These are phyloP conservation scores for Sanghuangporus weigelae DNA, from an alignment of 1,284 basidiomycete species.

Conservation along the genomic window DNA sequence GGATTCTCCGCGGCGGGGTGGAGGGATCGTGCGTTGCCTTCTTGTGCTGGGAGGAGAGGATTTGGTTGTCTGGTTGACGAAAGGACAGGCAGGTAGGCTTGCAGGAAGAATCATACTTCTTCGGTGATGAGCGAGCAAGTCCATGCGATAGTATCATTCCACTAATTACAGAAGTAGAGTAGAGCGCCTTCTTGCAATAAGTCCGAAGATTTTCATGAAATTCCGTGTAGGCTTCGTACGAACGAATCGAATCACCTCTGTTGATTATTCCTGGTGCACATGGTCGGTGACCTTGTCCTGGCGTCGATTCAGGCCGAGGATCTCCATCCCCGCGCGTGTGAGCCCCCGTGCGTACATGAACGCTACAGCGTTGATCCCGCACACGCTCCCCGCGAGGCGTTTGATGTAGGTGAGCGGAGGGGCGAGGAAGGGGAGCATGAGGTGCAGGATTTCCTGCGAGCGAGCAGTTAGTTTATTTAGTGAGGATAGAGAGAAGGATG, in stretches of 20 bases:
- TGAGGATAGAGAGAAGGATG: neutral
- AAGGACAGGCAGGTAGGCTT: too few relatives aligned
- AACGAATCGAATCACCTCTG: neutral
- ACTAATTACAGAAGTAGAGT: too few relatives aligned
- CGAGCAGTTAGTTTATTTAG: neutral
- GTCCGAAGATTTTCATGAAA: too few relatives aligned
- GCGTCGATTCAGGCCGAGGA: neutral
- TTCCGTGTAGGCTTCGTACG: neutral
- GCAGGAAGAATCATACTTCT: too few relatives aligned
- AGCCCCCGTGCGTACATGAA: neutral
- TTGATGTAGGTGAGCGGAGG: conserved; percentile 5
- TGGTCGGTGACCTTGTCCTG: neutral
- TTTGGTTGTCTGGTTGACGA: too few relatives aligned
- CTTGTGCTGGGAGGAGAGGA: too few relatives aligned
- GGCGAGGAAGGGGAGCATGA: conserved; percentile 14
- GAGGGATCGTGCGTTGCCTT: too few relatives aligned
- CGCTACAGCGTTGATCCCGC: conserved; percentile 1
- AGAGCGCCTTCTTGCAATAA: too few relatives aligned
- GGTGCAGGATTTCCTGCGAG: conserved; percentile 7
- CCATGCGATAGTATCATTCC: too few relatives aligned
- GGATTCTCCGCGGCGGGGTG: too few relatives aligned
- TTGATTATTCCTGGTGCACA: neutral
- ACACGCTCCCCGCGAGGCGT: conserved; percentile 1
- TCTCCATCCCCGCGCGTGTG: neutral
- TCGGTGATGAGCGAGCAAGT: too few relatives aligned